These are phyloP conservation scores for Magnolia officinalis DNA, from an alignment of 164 flowering plant species.

Conservation along the genomic window DNA sequence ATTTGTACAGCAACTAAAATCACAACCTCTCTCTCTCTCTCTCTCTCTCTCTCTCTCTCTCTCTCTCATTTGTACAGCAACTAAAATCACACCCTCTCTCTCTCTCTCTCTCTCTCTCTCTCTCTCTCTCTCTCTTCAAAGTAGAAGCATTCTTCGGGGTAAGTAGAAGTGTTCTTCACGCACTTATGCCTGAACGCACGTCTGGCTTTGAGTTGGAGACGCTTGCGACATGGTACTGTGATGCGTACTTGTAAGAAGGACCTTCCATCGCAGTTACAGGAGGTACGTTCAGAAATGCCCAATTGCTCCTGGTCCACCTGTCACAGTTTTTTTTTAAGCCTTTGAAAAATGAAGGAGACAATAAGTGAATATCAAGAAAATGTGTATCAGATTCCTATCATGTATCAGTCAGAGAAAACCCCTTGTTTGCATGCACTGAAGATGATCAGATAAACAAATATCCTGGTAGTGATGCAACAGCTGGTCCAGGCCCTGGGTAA, in stretches of 20 bases:
- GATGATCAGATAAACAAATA: background rate
- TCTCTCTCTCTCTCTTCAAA: too few species aligned
- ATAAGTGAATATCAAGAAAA: background rate
- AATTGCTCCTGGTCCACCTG: slow-evolving; percentile 88
- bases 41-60: too few species aligned
- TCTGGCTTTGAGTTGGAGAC: slow-evolving; percentile 16
- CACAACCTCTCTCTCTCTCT: too few species aligned
- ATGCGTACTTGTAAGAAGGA: slow-evolving; percentile 31
- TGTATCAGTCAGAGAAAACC: background rate
- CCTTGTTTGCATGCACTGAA: background rate
- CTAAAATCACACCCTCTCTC: too few species aligned
- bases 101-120: too few species aligned
- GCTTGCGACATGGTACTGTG: slow-evolving; percentile 45
- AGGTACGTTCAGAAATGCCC: slow-evolving; percentile 55
- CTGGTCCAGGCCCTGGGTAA: too few species aligned
- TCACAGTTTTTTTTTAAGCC: background rate
- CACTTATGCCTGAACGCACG: slow-evolving; percentile 16
- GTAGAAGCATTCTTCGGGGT: background rate
- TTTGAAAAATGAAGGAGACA: background rate
- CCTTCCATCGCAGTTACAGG: slow-evolving; percentile 50
- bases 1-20: background rate
- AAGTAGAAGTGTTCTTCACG: background rate
- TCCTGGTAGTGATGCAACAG: too few species aligned
- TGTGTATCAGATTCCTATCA: background rate
- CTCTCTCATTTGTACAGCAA: background rate